Evolutionary conservation across 2,329 filamentous ascomycete species (phyloP), one percentile per base, ranked within the genome.

Genomic region (Onygena corvina): DNA sequence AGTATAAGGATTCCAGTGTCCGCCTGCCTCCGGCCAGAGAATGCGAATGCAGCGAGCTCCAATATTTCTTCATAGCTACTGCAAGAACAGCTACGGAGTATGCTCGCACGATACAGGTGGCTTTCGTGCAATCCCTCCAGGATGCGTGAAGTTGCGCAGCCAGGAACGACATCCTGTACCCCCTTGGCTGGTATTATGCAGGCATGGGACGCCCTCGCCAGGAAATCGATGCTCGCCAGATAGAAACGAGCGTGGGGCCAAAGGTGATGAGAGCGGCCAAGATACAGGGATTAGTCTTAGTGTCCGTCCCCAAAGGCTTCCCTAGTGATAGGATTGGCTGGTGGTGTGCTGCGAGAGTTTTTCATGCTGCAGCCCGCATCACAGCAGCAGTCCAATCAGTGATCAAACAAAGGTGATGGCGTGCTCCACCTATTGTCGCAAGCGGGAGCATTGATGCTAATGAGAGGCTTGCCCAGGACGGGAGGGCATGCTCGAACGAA

Each of bases 181-280:
- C 7, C 36, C 6, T 25, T 21, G 36, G 25, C 34, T 29, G 9
- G 34, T 12, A 4, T 18, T 23, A 11, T 40, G 36, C 20, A 40
- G 36, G 36, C 36, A 40, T 40, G 36, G 20, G 36, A 40, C 46
- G 46, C 46, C n/a, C 46, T 38, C 30, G 31, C 18, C 46, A 40
- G 20, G 35, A 20, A 31, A 21, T 21, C 29, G 25, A 18, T 46
- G 3, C 42, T 46, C n/a, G 35, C 6, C 5, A 20, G 36, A 29
- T 29, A 31, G 47, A 44, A 27, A 47, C 6, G 30, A 30, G 42
- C 23, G 47, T 42, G 47, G 48, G 48, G 48, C 30, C 34, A 34
- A 18, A 38, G 18, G 21, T 30, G 40, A 40, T 30, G 50, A 21
- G 33, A 33, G 36, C 11, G 34, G 35, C 31, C 27, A 46, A 50